These are phyloP conservation scores for Lipomyces yamadae DNA, from an alignment of 805 yeast species.

Conservation along the genomic window DNA sequence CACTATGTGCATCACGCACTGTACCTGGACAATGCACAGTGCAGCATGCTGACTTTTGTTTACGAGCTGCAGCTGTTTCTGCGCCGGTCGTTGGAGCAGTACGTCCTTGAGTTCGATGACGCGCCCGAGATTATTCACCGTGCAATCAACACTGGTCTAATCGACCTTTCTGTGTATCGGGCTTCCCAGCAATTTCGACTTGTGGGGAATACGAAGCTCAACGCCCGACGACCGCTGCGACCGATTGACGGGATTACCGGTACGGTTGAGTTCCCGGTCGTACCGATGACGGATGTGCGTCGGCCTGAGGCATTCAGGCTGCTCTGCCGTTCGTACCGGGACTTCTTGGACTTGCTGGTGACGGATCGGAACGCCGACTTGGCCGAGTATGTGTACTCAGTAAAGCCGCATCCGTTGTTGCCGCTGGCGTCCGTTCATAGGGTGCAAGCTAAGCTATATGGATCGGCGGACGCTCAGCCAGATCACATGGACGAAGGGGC, in stretches of 20 bases:
- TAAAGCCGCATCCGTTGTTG: slow-evolving; percentile 6
- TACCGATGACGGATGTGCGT: neutral
- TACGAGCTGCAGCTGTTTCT: slow-evolving; percentile 1
- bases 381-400: neutral
- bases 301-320: neutral
- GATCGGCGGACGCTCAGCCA: neutral
- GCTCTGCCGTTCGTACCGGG: neutral
- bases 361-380: neutral
- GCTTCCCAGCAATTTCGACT: no score
- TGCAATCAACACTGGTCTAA: neutral
- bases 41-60: neutral
- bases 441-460: neutral
- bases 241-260: neutral
- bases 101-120: neutral
- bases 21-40: no score
- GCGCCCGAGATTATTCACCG: neutral
- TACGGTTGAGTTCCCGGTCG: neutral
- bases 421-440: neutral
- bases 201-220: slow-evolving; percentile 9
- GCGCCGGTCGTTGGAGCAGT: neutral
- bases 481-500: neutral
- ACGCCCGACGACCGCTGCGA: neutral
- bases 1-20: no score
- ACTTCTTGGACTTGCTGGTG: neutral
- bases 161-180: neutral